Conservation (phyloP, 495 filamentous ascomycete genomes). For the Xeromyces bisporus region DNA sequence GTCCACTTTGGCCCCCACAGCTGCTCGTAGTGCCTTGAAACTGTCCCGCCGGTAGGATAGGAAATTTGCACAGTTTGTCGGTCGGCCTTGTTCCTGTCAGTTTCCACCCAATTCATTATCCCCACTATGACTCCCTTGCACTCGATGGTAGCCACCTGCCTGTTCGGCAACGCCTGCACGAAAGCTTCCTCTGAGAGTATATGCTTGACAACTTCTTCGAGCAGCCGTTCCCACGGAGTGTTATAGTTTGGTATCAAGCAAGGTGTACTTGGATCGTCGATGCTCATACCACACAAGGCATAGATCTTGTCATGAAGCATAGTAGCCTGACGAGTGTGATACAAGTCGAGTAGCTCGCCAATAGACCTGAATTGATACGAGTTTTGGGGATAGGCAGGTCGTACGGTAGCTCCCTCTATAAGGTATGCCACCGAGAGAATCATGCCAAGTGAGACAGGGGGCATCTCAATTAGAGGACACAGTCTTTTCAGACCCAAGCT, state of each 20-base stretch:
- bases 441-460: neutral
- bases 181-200: conserved; percentile 6
- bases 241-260: conserved; percentile 8
- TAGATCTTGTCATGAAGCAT: conserved; percentile 17
- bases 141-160: conserved; percentile 8
- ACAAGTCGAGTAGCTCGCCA: conserved; percentile 18
- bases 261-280: conserved; percentile 5
- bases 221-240: conserved; percentile 8
- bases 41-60: conserved; percentile 6
- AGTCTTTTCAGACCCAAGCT: conserved; percentile 3
- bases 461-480: too few species aligned
- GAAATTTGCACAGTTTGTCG: conserved; percentile 7
- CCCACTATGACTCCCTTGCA: conserved; percentile 5
- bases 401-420: conserved; percentile 9
- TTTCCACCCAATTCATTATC: neutral
- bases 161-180: conserved; percentile 6
- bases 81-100: neutral
- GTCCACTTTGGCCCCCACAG: conserved; percentile 6
- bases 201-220: conserved; percentile 5
- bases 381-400: conserved; percentile 11
- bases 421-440: conserved; percentile 12
- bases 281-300: conserved; percentile 19
- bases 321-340: conserved; percentile 15
- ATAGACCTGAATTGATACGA: conserved; percentile 7
- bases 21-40: conserved; percentile 2